Evolutionary conservation across 306 rosid species (phyloP), one percentile per base, ranked within the genome.

Genomic region (Mucuna pruriens): DNA sequence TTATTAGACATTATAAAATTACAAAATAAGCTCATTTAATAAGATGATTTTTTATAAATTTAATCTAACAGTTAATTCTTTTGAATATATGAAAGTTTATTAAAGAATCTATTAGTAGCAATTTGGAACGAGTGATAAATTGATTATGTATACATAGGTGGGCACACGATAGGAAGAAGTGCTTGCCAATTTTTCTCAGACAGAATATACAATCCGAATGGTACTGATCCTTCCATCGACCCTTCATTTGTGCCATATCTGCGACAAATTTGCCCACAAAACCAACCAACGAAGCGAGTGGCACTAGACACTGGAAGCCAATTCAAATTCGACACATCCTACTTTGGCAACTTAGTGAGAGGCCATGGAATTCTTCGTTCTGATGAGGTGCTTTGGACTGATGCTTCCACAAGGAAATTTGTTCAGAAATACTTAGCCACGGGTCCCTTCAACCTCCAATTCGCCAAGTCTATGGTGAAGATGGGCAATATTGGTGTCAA

Each of bases 381-480:
- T 0, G 94, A 90, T 75, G 86, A 86, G 11, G 71, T 19, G 40
- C 45, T 90, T 10, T 90, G 93, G 87, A 84, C 72, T 4, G 87
- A 87, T 42, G 44, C 83, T 45, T 82, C 90, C 49, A 86, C 93
- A 0, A 83, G 22, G 29, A 9, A 9, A 22, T 34, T 80, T 26
- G 90, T 86, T 42, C 84, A 51, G 9, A 78, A 68, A 9, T 87
- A 62, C 84, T 36, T 71, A 11, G 85, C 86, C 0, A 9, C 9
- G 0, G 54, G 66, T 84, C 57, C 63, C 39, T 90, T 90, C 72
- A 80, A 79, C 9, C 5, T 62, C 0, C 88, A 86, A 46, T 88
- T 90, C 19, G 91, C 78, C 3, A 90, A 49, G 15, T 83, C 91
- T 9, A 88, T 90, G 91, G 75, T 86, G 10, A 90, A 88, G 75